Percentiles rank a stretch among this genome's conserved stretches.
Evolutionary conservation across 768 basidiomycete genomes (phyloP).

Genomic region (Serendipita vermifera): DNA sequence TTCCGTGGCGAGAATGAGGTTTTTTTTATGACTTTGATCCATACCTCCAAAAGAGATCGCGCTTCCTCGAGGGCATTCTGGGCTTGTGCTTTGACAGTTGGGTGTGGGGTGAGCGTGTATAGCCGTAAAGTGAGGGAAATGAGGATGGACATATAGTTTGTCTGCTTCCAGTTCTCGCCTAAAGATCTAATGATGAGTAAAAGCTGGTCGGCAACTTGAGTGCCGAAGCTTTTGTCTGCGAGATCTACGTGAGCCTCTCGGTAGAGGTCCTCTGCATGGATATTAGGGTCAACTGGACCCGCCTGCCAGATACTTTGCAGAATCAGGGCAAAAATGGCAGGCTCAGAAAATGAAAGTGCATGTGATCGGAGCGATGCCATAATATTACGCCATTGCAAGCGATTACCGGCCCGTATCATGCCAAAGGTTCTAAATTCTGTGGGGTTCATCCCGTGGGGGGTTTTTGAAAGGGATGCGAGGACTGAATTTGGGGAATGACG

Average conservation of each 20-base stretch:
- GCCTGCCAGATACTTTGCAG: slow-evolving; percentile 35
- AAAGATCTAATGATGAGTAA: slow-evolving; percentile 27
- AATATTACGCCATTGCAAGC: slow-evolving; percentile 42
- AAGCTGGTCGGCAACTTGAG: slow-evolving; percentile 26
- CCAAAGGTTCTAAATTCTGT: slow-evolving; percentile 38
- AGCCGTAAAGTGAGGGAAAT: slow-evolving; percentile 28
- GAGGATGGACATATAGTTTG: slow-evolving; percentile 23
- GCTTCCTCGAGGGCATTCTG: too few species aligned
- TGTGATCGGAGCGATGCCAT: slow-evolving; percentile 31
- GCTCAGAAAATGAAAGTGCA: slow-evolving; percentile 27
- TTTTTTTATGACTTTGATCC: too few species aligned
- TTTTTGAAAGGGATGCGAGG: slow-evolving; percentile 30
- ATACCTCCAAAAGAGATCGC: too few species aligned
- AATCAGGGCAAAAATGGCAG: slow-evolving; percentile 32
- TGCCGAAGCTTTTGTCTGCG: slow-evolving; percentile 23
- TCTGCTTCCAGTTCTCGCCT: slow-evolving; percentile 32
- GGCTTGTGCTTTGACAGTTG: too few species aligned
- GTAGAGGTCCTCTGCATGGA: slow-evolving; percentile 10
- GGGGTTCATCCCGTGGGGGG: slow-evolving; percentile 28
- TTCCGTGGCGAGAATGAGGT: too few species aligned
- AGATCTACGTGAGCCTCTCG: slow-evolving; percentile 32
- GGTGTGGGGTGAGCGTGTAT: slow-evolving; percentile 22
- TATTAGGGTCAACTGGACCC: slow-evolving; percentile 19
- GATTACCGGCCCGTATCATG: slow-evolving; percentile 32
- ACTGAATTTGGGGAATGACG: slow-evolving; percentile 32